phyloP scores from a whole-genome alignment of 148 eudicot genomes.

The Rhododendron kiyosumense region DNA sequence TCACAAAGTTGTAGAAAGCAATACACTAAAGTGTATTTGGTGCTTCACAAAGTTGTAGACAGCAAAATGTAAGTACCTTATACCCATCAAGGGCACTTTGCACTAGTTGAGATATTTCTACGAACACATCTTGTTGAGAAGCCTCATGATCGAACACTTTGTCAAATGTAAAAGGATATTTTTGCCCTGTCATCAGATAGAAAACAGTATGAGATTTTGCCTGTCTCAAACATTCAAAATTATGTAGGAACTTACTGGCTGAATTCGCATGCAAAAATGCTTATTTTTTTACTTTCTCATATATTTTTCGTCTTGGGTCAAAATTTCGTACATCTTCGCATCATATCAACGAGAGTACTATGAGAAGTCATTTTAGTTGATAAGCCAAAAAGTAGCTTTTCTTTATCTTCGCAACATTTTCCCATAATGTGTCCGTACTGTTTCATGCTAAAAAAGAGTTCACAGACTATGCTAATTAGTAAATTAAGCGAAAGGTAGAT shows the following conservation, averaged over 20 bases:
- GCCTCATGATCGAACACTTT: conserved; percentile 61
- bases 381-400: not conserved
- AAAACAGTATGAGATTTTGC: not conserved
- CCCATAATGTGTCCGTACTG: not conserved
- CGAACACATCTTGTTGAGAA: conserved; percentile 60
- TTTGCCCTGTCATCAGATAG: conserved; percentile 42
- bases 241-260: not conserved
- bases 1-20: no score
- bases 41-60: not conserved
- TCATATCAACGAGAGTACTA: not conserved
- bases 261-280: not conserved
- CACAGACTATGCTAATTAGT: not conserved
- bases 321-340: not conserved
- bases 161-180: conserved; percentile 62
- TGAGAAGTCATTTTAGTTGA: not conserved
- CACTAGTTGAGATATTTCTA: conserved; percentile 69
- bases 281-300: not conserved
- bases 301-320: not conserved
- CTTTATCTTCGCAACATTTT: not conserved
- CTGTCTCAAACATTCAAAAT: not conserved
- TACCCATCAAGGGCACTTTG: conserved; percentile 93
- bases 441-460: not conserved
- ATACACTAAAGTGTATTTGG: not conserved
- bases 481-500: not conserved
- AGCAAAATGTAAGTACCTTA: conserved; percentile 35